Percentiles rank a stretch among this genome's conserved stretches.
Evolutionary conservation across 495 filamentous ascomycete species (phyloP).

Genomic region (Lasiosphaeriaceae sp.): DNA sequence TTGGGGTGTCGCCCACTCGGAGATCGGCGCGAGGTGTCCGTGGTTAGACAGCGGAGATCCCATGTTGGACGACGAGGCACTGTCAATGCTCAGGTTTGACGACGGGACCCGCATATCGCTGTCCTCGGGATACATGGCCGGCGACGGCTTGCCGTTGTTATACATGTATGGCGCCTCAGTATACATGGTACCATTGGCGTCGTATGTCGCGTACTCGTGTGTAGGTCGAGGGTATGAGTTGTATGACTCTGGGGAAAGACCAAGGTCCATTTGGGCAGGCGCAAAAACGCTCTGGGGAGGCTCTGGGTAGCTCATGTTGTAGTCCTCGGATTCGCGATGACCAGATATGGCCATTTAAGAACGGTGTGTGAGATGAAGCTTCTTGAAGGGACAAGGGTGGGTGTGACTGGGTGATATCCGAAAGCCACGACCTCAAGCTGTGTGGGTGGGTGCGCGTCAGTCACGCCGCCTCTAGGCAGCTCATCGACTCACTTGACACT

Average conservation of each 20-base stretch:
- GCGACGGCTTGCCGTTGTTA: constrained; percentile 32
- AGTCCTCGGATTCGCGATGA: constrained; percentile 30
- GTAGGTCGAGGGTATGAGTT: constrained; percentile 36
- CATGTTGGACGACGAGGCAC: constrained; percentile 74
- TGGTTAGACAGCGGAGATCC: constrained; percentile 74
- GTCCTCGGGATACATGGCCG: constrained; percentile 43
- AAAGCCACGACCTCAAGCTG: constrained; percentile 20
- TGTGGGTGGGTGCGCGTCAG: constrained; percentile 16
- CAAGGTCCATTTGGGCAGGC: constrained; percentile 37
- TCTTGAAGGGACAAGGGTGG: neutral
- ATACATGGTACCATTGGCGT: constrained; percentile 28
- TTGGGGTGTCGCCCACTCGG: constrained; percentile 56
- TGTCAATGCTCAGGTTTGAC: constrained; percentile 68
- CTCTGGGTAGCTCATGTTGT: constrained; percentile 43
- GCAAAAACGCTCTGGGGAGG: constrained; percentile 33
- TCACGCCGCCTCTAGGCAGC: constrained; percentile 13
- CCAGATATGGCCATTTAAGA: constrained; percentile 13
- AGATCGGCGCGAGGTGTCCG: constrained; percentile 52
- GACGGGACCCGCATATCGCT: constrained; percentile 44
- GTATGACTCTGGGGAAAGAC: constrained; percentile 37
- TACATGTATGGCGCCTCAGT: constrained; percentile 36
- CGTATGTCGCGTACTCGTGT: constrained; percentile 39
- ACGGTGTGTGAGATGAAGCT: neutral
- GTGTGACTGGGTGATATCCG: constrained; percentile 4
- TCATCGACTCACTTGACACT: constrained; percentile 7